Percentiles rank a stretch among this genome's conserved stretches.
These are phyloP conservation scores for Suillus spraguei DNA, from an alignment of 768 basidiomycete genomes.

Conservation along the genomic window DNA sequence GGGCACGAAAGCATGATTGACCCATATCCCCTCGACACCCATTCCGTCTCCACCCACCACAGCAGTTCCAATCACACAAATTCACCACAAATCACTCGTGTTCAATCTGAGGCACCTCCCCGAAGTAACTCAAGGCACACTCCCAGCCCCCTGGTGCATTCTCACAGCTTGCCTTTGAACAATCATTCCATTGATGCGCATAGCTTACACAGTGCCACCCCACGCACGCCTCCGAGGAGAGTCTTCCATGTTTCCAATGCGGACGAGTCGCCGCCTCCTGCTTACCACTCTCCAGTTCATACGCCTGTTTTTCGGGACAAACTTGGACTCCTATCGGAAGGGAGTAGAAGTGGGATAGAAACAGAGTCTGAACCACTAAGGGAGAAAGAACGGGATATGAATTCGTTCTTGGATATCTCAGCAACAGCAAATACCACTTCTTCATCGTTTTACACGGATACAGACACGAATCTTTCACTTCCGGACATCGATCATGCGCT, in stretches of 20 bases:
- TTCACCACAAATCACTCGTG: conserved; percentile 23
- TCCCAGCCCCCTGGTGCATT: conserved; percentile 29
- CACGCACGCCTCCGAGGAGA: conserved; percentile 41
- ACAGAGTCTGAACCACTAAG: conserved; percentile 11
- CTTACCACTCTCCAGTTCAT: conserved; percentile 38
- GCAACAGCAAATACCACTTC: not conserved
- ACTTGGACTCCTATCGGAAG: conserved; percentile 3
- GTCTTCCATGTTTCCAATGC: conserved; percentile 46
- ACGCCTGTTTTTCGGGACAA: conserved; percentile 22
- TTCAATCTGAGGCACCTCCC: conserved; percentile 24
- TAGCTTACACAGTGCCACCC: conserved; percentile 15
- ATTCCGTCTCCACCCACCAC: conserved; percentile 27
- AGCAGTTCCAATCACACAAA: conserved; percentile 24
- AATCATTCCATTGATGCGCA: conserved; percentile 14
- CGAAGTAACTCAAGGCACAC: conserved; percentile 9
- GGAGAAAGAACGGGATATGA: conserved; percentile 15
- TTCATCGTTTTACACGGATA: conserved; percentile 20
- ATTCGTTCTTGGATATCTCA: conserved; percentile 32
- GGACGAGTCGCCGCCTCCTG: conserved; percentile 47
- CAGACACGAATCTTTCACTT: conserved; percentile 1
- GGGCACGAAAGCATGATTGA: conserved; percentile 25
- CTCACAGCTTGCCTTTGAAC: conserved; percentile 23
- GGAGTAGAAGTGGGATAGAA: not conserved
- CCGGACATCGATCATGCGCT: conserved; percentile 15
- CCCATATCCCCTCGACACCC: conserved; percentile 23